A percentile compares a stretch with the other conserved stretches of the same genome.
These are phyloP conservation scores for Talaromyces atroroseus DNA, from an alignment of 2,329 filamentous ascomycete genomes.

Conservation along the genomic window DNA sequence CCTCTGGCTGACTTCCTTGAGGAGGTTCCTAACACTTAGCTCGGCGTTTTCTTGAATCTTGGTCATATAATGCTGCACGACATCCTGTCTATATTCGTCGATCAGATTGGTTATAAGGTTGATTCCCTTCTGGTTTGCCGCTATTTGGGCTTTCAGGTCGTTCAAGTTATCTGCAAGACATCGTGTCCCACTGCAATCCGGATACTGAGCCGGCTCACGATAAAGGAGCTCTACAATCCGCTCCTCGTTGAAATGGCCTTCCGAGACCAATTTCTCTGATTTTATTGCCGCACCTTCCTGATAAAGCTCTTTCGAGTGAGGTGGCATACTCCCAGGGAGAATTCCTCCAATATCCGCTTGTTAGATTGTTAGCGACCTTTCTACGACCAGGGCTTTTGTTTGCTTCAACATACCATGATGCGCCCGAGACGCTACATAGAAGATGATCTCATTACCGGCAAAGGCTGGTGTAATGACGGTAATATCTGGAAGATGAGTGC, in stretches of 20 bases:
- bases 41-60: constrained; percentile 75
- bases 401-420: constrained; percentile 61
- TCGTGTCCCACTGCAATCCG: constrained; percentile 68
- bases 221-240: constrained; percentile 64
- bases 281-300: constrained; percentile 62
- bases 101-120: constrained; percentile 66
- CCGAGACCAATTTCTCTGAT: constrained; percentile 45
- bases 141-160: constrained; percentile 75
- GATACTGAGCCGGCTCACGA: constrained; percentile 63
- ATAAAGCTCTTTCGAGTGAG: constrained; percentile 61
- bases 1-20: constrained; percentile 61
- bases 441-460: constrained; percentile 62
- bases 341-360: constrained; percentile 71
- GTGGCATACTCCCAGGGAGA: constrained; percentile 71
- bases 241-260: constrained; percentile 62
- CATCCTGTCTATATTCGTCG: constrained; percentile 65
- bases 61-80: constrained; percentile 73
- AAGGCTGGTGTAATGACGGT: constrained; percentile 71
- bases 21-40: constrained; percentile 61
- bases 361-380: constrained; percentile 11
- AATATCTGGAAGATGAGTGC: constrained; percentile 73
- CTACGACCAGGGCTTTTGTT: not conserved
- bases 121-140: constrained; percentile 77
- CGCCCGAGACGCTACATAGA: constrained; percentile 68
- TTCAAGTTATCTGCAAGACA: constrained; percentile 74